phyloP scores from a whole-genome alignment of 2,329 filamentous ascomycete species.

The Coniella lustricola region DNA sequence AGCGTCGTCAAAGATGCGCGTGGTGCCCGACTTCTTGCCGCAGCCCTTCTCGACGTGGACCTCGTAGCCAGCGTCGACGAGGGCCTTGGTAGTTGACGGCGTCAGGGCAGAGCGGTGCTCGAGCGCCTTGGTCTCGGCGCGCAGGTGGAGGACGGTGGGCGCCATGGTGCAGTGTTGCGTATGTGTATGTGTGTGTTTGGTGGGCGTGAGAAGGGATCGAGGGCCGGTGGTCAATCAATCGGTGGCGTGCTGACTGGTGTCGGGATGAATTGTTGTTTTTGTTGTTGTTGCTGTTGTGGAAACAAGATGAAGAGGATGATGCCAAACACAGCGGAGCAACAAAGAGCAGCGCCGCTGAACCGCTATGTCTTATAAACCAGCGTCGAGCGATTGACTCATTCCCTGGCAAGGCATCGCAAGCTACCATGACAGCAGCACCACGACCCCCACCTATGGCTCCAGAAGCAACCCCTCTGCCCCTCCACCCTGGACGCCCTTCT shows the following conservation, averaged over 20 bases:
- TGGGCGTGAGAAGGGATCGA: background rate
- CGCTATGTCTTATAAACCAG: background rate
- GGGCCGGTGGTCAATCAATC: slow-evolving; percentile 6
- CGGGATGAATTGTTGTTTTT: no score
- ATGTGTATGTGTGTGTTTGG: background rate
- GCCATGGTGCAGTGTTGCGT: slow-evolving; percentile 22
- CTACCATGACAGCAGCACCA: background rate
- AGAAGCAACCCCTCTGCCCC: background rate
- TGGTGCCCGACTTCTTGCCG: slow-evolving; percentile 35
- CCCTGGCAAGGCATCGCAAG: background rate
- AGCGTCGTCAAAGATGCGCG: slow-evolving; percentile 56
- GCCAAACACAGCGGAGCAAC: background rate
- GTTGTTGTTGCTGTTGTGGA: no score
- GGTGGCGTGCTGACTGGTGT: background rate
- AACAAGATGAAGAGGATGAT: background rate
- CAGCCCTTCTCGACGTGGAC: slow-evolving; percentile 55
- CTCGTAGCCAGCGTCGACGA: slow-evolving; percentile 62
- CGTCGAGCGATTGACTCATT: slow-evolving; percentile 7
- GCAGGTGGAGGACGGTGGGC: slow-evolving; percentile 42
- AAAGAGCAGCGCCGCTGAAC: background rate
- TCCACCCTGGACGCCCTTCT: background rate
- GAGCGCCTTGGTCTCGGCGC: slow-evolving; percentile 52
- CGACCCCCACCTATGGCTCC: background rate
- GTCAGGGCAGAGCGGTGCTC: slow-evolving; percentile 48
- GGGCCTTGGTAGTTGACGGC: slow-evolving; percentile 35